Percentiles rank a stretch among this genome's conserved stretches.
Conservation (phyloP, 139 green algal species). For the Nannochloris sp. region DNA sequence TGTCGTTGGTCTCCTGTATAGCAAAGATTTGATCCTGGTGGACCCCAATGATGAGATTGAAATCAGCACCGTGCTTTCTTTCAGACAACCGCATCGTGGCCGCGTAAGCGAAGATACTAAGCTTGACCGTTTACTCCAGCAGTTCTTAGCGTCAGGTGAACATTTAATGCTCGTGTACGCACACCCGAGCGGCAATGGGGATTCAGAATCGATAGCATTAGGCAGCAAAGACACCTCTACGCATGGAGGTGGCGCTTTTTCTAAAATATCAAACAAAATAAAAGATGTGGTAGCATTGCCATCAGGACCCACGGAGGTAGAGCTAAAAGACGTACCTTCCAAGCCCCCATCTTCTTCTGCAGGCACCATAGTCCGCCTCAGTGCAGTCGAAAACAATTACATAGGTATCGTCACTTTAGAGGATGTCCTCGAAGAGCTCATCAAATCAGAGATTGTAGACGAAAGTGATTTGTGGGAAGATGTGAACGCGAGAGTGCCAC, state of each 20-base stretch:
- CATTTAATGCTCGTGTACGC: slow-evolving; percentile 50
- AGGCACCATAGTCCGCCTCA: background rate
- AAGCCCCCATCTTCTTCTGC: too few relatives aligned
- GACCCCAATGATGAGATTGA: slow-evolving; percentile 67
- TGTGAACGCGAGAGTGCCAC: slow-evolving; percentile 5
- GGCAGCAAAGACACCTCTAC: background rate
- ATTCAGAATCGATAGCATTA: background rate
- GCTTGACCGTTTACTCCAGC: slow-evolving; percentile 46
- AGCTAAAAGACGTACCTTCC: too few relatives aligned
- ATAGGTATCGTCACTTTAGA: slow-evolving; percentile 61
- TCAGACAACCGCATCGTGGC: slow-evolving; percentile 23
- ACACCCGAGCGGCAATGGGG: too few relatives aligned
- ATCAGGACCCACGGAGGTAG: too few relatives aligned
- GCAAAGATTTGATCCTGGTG: slow-evolving; percentile 69
- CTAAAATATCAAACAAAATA: too few relatives aligned
- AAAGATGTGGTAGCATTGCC: too few relatives aligned
- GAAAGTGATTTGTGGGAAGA: slow-evolving; percentile 40
- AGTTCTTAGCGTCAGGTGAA: slow-evolving; percentile 16
- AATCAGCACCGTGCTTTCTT: slow-evolving; percentile 45
- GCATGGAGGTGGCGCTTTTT: too few relatives aligned
- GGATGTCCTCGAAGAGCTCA: slow-evolving; percentile 57
- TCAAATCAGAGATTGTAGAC: slow-evolving; percentile 47
- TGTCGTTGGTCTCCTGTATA: slow-evolving; percentile 57
- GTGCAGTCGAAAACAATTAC: background rate
- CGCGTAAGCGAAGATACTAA: slow-evolving; percentile 35